Conservation (phyloP, 1,284 basidiomycete genomes). For the Cutaneotrichosporon curvatum region DNA sequence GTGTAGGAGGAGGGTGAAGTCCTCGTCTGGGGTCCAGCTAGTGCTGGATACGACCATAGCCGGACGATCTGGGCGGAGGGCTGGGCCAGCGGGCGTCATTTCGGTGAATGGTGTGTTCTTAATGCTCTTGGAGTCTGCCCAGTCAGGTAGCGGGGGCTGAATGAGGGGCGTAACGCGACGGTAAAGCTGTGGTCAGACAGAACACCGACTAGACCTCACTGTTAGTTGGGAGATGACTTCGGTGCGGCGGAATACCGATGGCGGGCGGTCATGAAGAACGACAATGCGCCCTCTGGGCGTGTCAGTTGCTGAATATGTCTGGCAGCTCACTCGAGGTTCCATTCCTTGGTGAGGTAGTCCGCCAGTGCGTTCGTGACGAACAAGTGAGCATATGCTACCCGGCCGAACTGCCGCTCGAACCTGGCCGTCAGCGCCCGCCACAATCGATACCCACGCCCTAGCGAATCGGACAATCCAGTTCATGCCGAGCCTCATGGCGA, state of each 20-base stretch:
- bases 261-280: constrained; percentile 82
- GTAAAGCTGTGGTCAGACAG: constrained; percentile 51
- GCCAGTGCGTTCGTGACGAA: constrained; percentile 91
- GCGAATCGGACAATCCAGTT: constrained; percentile 68
- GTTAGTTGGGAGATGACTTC: constrained; percentile 65
- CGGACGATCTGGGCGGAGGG: constrained; percentile 61
- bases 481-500: constrained; percentile 70
- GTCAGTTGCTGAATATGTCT: constrained; percentile 17
- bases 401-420: constrained; percentile 73
- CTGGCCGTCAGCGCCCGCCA: constrained; percentile 46
- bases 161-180: constrained; percentile 47
- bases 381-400: constrained; percentile 74
- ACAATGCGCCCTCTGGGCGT: constrained; percentile 61
- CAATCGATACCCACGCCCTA: constrained; percentile 52
- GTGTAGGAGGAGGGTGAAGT: constrained; percentile 74
- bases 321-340: constrained; percentile 65
- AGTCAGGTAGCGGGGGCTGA: constrained; percentile 29
- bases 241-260: constrained; percentile 65
- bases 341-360: constrained; percentile 61
- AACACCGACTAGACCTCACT: neutral
- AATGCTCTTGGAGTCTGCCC: constrained; percentile 35
- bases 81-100: constrained; percentile 23
- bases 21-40: constrained; percentile 96
- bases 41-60: constrained; percentile 87
- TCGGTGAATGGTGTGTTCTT: constrained; percentile 27